Base-by-base conservation (phyloP, 2,329 filamentous ascomycete species). In the Cytospora mali region DNA sequence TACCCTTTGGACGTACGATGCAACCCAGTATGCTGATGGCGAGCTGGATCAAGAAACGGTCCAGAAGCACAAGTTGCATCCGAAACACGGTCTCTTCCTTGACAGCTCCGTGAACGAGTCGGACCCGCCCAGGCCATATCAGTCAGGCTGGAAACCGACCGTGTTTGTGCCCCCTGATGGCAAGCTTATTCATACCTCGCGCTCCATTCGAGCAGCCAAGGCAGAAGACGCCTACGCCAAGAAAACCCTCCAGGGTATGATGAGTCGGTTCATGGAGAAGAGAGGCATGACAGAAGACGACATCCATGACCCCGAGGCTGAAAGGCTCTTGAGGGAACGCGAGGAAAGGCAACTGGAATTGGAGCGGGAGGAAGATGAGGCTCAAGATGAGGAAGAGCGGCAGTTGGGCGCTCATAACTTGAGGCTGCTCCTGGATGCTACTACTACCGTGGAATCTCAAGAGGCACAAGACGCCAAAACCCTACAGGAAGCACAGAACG, bases 21-120 rank as follows among this genome's bases (percentile, higher is more conserved):
- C 77, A 61, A 80, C 82, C 21, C 72, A 73, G 23, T 79, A 81
- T 42, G 74, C 72, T 3, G 79, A 80, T 0, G 77, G 77, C 14
- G 83, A 84, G 59, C 77, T 86, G 54, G 82, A 86, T 70, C 72
- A 80, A 49, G 77, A 79, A 4, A 69, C 80, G 54, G 75, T 87
- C 56, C 75, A 79, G 67, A 80, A 78, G 64, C 75, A 84, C 69
- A 72, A 72, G 6, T 69, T 87, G 6, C 84, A 87, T 61, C 83
- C 84, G 1, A 78, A 75, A 48, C 81, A 80, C 63, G 84, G 84
- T 35, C 73, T 86, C 48, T 81, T 84, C 68, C 68, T 85, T 27
- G 76, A 78, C 2, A 73, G 69, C 16, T 85, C 82, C 48, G 70
- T 70, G 58, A 85, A 83, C 62, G 75, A 80, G 28, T 64, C 71